Evolutionary conservation across 2,329 filamentous ascomycete species (phyloP).

Genomic region (Cladophialophora yegresii): DNA sequence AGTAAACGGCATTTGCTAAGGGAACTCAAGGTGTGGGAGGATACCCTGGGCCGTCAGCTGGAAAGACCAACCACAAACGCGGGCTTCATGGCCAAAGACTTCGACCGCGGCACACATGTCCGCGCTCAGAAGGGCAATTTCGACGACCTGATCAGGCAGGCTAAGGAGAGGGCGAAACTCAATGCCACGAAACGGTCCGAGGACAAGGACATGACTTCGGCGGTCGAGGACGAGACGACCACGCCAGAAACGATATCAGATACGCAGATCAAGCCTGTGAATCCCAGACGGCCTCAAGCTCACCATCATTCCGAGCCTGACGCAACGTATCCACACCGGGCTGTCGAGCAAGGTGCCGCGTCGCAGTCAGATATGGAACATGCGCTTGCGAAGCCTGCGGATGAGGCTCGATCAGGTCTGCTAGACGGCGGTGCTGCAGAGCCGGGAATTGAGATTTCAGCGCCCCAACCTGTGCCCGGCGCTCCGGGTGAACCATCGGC

Average conservation of each 20-base stretch:
- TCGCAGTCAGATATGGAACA: not conserved
- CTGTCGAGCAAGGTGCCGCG: not conserved
- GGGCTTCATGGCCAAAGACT: slow-evolving; percentile 79
- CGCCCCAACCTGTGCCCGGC: not conserved
- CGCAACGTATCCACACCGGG: not conserved
- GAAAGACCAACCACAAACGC: slow-evolving; percentile 17
- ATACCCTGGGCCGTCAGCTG: slow-evolving; percentile 66
- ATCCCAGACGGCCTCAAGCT: not conserved
- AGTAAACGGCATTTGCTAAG: slow-evolving; percentile 69
- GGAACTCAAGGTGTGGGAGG: slow-evolving; percentile 85
- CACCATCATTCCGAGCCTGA: not conserved
- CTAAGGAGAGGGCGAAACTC: slow-evolving; percentile 20
- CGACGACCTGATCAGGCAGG: slow-evolving; percentile 69
- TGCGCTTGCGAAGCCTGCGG: too few species aligned
- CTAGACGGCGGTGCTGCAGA: not conserved
- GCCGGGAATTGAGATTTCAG: not conserved
- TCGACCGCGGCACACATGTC: slow-evolving; percentile 77
- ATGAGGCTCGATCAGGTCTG: not conserved
- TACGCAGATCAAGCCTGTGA: not conserved
- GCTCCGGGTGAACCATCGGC: not conserved
- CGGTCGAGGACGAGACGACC: not conserved
- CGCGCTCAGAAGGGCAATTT: slow-evolving; percentile 73
- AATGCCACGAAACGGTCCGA: not conserved
- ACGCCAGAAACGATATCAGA: not conserved
- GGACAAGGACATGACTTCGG: not conserved